Percentiles rank a stretch among this genome's conserved stretches.
Evolutionary conservation across 306 rosid genomes (phyloP).

Genomic region (Lathyrus tuberosus): DNA sequence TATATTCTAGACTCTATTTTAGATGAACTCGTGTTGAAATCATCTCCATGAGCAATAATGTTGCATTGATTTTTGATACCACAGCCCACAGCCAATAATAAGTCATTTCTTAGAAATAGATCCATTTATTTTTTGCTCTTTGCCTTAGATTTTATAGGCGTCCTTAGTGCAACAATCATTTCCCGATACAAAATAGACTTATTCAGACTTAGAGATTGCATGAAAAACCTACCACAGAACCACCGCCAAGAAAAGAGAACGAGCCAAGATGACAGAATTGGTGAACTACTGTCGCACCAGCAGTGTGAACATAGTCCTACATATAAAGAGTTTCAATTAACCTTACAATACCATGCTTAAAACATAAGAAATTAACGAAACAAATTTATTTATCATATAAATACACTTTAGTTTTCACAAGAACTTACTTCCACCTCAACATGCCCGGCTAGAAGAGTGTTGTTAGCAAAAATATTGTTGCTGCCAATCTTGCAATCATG

Average conservation of each 20-base stretch:
- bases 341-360: slow-evolving; percentile 26
- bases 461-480: slow-evolving; percentile 81
- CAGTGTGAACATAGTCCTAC: slow-evolving; percentile 89
- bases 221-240: slow-evolving; percentile 78
- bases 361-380: slow-evolving; percentile 10
- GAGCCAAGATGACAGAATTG: slow-evolving; percentile 91
- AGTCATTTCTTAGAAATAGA: neutral
- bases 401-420: slow-evolving; percentile 12
- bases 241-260: slow-evolving; percentile 86
- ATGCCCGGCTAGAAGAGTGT: slow-evolving; percentile 89
- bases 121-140: neutral
- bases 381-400: slow-evolving; percentile 3
- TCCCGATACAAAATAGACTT: slow-evolving; percentile 20
- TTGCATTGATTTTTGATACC: no score
- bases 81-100: neutral
- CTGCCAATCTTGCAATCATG: slow-evolving; percentile 91
- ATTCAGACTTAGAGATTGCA: slow-evolving; percentile 15
- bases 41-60: slow-evolving; percentile 4
- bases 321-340: slow-evolving; percentile 40
- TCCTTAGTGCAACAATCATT: neutral
- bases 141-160: neutral
- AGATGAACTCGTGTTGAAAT: slow-evolving; percentile 16
- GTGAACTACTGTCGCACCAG: slow-evolving; percentile 83
- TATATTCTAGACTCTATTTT: slow-evolving; percentile 23
- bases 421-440: slow-evolving; percentile 82